Percentiles rank a stretch among this genome's conserved stretches.
Conservation (phyloP, 805 yeast genomes). For the Starmerella gropengiesseri region DNA sequence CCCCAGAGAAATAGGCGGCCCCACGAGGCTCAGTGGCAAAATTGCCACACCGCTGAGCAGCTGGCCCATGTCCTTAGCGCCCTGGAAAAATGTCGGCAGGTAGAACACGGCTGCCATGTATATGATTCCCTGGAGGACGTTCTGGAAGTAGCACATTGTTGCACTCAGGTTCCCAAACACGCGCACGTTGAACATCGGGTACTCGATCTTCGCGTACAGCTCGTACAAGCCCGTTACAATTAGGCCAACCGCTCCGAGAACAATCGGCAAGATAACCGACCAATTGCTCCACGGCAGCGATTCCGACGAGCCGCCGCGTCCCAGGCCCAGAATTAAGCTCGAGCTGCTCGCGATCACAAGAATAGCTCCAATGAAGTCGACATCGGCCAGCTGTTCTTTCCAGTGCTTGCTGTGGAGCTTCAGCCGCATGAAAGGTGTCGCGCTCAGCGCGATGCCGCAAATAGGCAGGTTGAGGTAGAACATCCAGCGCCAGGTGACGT, state of each 20-base stretch:
- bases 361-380: constrained; percentile 43
- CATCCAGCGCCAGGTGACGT: constrained; percentile 66
- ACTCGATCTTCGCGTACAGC: constrained; percentile 28
- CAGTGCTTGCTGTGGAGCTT: constrained; percentile 29
- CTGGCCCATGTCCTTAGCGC: constrained; percentile 34
- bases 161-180: constrained; percentile 34
- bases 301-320: constrained; percentile 42
- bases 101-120: constrained; percentile 27
- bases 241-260: constrained; percentile 35
- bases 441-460: constrained; percentile 41
- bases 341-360: constrained; percentile 37
- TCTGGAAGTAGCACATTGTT: constrained; percentile 32
- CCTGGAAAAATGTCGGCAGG: constrained; percentile 42
- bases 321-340: constrained; percentile 38
- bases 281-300: constrained; percentile 44
- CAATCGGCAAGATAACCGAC: constrained; percentile 40
- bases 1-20: constrained; percentile 30
- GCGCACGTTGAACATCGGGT: constrained; percentile 40
- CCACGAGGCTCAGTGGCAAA: constrained; percentile 36
- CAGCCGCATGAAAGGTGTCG: constrained; percentile 32
- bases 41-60: constrained; percentile 38
- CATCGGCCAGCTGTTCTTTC: constrained; percentile 31
- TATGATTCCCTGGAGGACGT: constrained; percentile 35
- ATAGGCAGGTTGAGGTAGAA: constrained; percentile 60
- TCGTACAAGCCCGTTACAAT: constrained; percentile 30